Conservation (phyloP, 352 stramenopile genomes). For the Phytophthora lateralis region DNA sequence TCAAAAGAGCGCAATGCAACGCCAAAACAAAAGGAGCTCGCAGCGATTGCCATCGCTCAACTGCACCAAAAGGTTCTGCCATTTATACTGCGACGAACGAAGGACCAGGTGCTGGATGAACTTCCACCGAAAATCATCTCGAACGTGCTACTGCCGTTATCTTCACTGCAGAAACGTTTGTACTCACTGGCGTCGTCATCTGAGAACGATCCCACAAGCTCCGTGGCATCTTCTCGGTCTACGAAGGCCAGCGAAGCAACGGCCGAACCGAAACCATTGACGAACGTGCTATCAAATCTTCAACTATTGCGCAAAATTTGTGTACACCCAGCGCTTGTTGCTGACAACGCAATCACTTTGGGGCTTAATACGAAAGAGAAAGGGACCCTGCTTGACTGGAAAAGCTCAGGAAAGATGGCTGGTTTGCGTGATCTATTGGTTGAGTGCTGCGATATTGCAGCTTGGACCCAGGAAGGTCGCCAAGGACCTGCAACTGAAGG, state of each 20-base stretch:
- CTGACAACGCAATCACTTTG: conserved; percentile 27
- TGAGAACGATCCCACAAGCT: conserved; percentile 16
- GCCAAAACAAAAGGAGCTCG: conserved; percentile 73
- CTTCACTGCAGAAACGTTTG: conserved; percentile 83
- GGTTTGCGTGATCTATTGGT: conserved; percentile 80
- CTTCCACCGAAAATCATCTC: conserved; percentile 98
- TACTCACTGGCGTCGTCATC: conserved; percentile 65
- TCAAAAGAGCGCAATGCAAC: conserved; percentile 67
- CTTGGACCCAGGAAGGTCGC: conserved; percentile 24
- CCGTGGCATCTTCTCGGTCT: conserved; percentile 2
- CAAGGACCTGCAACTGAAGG: not conserved
- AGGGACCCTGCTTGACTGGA: conserved; percentile 46
- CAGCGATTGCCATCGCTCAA: conserved; percentile 88
- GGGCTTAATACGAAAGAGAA: conserved; percentile 37
- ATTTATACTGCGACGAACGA: conserved; percentile 97
- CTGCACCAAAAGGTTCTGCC: conserved; percentile 96
- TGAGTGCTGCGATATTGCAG: conserved; percentile 62
- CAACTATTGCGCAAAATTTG: conserved; percentile 93
- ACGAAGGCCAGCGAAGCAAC: not conserved
- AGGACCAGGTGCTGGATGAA: conserved; percentile 95
- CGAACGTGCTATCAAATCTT: conserved; percentile 64
- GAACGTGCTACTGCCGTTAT: conserved; percentile 91
- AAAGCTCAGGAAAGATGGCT: conserved; percentile 92
- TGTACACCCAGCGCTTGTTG: conserved; percentile 93
- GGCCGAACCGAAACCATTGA: conserved; percentile 17